Base-by-base conservation (phyloP, 176 grass and related monocot genomes). In the Saccharum spontaneum region DNA sequence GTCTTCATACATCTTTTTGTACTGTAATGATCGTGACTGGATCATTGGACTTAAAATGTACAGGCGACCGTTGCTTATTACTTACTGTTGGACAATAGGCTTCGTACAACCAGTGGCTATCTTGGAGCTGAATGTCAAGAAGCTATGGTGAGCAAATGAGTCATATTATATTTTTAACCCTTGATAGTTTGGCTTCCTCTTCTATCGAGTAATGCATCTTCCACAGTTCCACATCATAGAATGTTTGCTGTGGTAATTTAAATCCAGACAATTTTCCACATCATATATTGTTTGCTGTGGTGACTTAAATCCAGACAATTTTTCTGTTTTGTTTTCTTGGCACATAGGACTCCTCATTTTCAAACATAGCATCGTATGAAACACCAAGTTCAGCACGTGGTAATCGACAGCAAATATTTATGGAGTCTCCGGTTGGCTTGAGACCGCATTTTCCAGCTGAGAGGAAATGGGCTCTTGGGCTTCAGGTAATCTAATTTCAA, bases 1-100 rank as follows among this genome's bases (percentile, higher is more conserved):
- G 41, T 46, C 12, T 61, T 20, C 15, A 26, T 78, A 36, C 13
- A 49, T 40, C 8, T 67, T 70, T 86, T 63, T 50, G 13, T 48
- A 43, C 52, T 83, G 38, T 66, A 77, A 34, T 15, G 15, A 18
- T 45, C 20, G 16, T 84, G 20, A 73, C 67, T 78, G 55, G 71
- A 57, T 84, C 22, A 69, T 62, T 81, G 23, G 43, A 80, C 54
- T 76, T 89, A 36, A 31, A 61, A 61, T 78, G 23, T 88, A 18
- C 84, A 97, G 92, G 95, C 95, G 50, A 94, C 95, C 61, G 95
- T 97, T 80, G 88, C 95, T 38, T 97, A 97, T 86, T 97, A 94
- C 86, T 91, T 97, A 44, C 85, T 94, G 75, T 75, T 97, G 87
- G 95, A 94, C 66, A 94, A 97, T 84, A 87, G 82, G 39, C 88